Conservation (phyloP, 1,284 basidiomycete species). For the Malassezia brasiliensis region DNA sequence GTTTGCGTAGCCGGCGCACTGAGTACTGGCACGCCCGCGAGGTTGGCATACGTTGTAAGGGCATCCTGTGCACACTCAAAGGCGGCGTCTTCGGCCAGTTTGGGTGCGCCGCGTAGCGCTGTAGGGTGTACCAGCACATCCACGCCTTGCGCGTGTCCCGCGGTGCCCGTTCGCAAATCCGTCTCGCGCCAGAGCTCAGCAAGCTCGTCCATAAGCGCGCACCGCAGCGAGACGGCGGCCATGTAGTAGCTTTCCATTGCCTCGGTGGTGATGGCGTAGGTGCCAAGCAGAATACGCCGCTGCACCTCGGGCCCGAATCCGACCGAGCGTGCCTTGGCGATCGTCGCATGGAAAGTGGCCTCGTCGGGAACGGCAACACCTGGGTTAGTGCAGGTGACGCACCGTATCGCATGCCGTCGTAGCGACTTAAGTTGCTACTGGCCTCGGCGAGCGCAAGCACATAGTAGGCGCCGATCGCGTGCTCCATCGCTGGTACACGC, state of each 20-base stretch:
- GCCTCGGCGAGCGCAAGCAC: slow-evolving; percentile 89
- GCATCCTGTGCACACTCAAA: slow-evolving; percentile 73
- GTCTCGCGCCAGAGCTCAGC: slow-evolving; percentile 58
- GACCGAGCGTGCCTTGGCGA: slow-evolving; percentile 50
- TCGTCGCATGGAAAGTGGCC: neutral
- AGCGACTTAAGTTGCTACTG: slow-evolving; percentile 80
- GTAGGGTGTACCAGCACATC: slow-evolving; percentile 70
- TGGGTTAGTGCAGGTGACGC: slow-evolving; percentile 30
- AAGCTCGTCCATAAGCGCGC: slow-evolving; percentile 65
- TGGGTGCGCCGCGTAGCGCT: slow-evolving; percentile 33
- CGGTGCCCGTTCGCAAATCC: slow-evolving; percentile 51
- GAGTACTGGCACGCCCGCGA: slow-evolving; percentile 77
- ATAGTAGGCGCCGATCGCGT: slow-evolving; percentile 86
- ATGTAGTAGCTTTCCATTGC: slow-evolving; percentile 95
- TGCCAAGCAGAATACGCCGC: slow-evolving; percentile 79
- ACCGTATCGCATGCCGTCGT: slow-evolving; percentile 66
- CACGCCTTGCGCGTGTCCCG: slow-evolving; percentile 51
- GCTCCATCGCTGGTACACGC: slow-evolving; percentile 65
- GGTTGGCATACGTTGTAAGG: slow-evolving; percentile 77
- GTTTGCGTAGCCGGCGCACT: slow-evolving; percentile 57
- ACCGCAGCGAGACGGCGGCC: slow-evolving; percentile 73
- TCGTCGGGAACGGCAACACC: slow-evolving; percentile 48
- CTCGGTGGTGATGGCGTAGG: slow-evolving; percentile 80
- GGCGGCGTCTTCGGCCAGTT: slow-evolving; percentile 10
- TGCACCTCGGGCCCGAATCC: slow-evolving; percentile 76